These are phyloP conservation scores for Westerdykella sp. DNA, from an alignment of 2,329 filamentous ascomycete genomes.

Conservation along the genomic window DNA sequence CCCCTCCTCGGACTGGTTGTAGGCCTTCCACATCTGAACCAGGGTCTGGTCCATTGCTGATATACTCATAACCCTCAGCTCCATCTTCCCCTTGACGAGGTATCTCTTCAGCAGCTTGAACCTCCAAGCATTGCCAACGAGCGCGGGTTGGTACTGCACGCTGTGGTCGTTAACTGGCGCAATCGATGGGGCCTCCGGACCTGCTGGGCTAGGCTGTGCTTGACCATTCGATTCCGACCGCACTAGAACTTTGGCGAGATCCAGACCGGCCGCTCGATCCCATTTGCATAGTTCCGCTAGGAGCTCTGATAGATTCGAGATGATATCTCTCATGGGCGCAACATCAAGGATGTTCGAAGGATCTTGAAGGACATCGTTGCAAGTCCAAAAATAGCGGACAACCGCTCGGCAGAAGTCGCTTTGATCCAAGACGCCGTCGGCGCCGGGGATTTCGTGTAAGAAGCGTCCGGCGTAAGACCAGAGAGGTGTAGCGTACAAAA, in stretches of 20 bases:
- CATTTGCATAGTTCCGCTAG: constrained; percentile 23
- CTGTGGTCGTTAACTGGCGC: too few species aligned
- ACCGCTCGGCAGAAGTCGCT: constrained; percentile 16
- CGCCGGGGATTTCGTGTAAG: constrained; percentile 10
- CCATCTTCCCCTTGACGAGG: constrained; percentile 82
- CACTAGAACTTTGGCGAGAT: constrained; percentile 18
- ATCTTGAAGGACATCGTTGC: constrained; percentile 23
- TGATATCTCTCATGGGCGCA: constrained; percentile 19
- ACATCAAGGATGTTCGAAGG: constrained; percentile 24
- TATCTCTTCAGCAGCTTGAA: constrained; percentile 64
- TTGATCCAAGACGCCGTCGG: constrained; percentile 9
- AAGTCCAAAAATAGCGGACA: constrained; percentile 24
- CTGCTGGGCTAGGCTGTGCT: too few species aligned
- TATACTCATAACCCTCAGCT: constrained; percentile 74
- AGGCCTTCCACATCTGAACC: constrained; percentile 51
- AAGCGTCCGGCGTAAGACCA: constrained; percentile 15
- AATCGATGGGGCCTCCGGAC: too few species aligned
- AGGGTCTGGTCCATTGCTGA: constrained; percentile 67
- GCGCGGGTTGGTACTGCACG: constrained; percentile 35
- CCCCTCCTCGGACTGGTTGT: constrained; percentile 41
- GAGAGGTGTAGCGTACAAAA: constrained; percentile 8
- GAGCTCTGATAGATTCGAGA: constrained; percentile 16
- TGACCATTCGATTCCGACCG: too few species aligned
- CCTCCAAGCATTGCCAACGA: constrained; percentile 60
- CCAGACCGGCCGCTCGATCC: constrained; percentile 17